Conservation (phyloP, 306 rosid genomes). For the Pterocarpus macrocarpus region DNA sequence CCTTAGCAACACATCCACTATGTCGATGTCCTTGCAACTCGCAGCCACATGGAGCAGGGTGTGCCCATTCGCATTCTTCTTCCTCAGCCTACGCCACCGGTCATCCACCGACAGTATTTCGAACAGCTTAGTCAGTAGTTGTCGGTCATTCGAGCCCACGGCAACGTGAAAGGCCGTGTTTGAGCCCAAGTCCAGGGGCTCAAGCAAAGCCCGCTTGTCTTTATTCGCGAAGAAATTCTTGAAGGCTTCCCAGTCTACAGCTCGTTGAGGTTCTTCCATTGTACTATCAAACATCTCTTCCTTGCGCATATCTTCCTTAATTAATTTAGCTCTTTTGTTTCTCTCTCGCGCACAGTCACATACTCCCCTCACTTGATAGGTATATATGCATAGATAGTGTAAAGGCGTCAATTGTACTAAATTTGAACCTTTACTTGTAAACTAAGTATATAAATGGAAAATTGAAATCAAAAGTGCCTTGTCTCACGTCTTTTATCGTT, state of each 20-base stretch:
- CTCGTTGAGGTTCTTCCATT: constrained; percentile 14
- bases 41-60: neutral
- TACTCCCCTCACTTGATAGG: no score
- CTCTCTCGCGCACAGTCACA: no score
- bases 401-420: no score
- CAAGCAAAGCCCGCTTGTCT: neutral
- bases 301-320: neutral
- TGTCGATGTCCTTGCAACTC: neutral
- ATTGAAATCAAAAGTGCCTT: no score
- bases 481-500: no score
- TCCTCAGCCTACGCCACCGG: constrained; percentile 12
- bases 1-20: neutral
- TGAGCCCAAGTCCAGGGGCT: neutral
- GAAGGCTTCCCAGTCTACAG: constrained; percentile 18
- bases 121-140: neutral
- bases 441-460: no score
- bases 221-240: neutral
- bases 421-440: no score
- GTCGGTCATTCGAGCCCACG: neutral
- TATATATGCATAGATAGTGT: no score
- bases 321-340: no score
- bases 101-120: neutral
- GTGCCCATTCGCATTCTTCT: neutral
- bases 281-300: neutral
- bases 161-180: constrained; percentile 30